phyloP scores from a whole-genome alignment of 2,329 filamentous ascomycete genomes.

The Cadophora sp. region DNA sequence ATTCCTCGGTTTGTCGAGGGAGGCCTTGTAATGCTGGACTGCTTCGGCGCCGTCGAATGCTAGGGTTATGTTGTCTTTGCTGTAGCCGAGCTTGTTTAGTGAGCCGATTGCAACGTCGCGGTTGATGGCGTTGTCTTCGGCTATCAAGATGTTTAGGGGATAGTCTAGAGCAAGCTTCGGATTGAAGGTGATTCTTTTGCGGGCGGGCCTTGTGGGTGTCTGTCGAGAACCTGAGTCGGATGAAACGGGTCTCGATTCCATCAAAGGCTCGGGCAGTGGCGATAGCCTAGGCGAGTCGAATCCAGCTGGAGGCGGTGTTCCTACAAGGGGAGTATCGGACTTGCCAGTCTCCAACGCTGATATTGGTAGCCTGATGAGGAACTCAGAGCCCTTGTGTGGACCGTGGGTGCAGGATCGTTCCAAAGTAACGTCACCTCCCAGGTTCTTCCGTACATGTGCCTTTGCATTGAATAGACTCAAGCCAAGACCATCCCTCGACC shows the following conservation, averaged over 20 bases:
- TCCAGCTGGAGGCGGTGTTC: conserved; percentile 33
- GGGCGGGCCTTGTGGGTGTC: conserved; percentile 3
- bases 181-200: conserved; percentile 52
- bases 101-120: conserved; percentile 70
- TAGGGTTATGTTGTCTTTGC: conserved; percentile 58
- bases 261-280: conserved; percentile 2
- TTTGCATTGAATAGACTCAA: conserved; percentile 76
- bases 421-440: conserved; percentile 72
- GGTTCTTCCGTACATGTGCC: conserved; percentile 66
- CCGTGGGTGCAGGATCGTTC: conserved; percentile 67
- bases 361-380: conserved; percentile 69
- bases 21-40: conserved; percentile 63
- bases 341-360: conserved; percentile 31
- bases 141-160: conserved; percentile 72
- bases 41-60: conserved; percentile 74
- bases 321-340: conserved; percentile 35
- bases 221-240: background rate
- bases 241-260: background rate
- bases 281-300: conserved; percentile 3
- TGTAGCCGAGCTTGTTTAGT: conserved; percentile 71
- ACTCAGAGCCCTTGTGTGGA: conserved; percentile 67
- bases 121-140: conserved; percentile 77
- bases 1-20: conserved; percentile 43
- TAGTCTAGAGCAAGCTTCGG: conserved; percentile 63
- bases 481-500: conserved; percentile 72